Percentiles rank a stretch among this genome's conserved stretches.
Evolutionary conservation across 106 monocot species (phyloP).

Genomic region (Ottelia alismoides): DNA sequence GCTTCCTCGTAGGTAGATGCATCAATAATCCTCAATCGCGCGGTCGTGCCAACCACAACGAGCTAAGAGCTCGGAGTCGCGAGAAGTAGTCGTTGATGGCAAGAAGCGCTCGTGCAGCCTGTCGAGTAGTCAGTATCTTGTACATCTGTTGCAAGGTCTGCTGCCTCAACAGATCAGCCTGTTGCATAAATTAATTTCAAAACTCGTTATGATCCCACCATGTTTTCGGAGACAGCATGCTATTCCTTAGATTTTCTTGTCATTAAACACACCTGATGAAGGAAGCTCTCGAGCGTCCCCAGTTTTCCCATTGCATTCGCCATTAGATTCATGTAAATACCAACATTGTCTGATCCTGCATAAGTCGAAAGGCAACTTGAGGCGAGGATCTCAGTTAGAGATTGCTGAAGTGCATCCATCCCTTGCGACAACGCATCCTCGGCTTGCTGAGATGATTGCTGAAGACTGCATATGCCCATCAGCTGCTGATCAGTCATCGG

Average conservation of each 20-base stretch:
- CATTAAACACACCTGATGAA: conserved; percentile 69
- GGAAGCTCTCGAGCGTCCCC: conserved; percentile 73
- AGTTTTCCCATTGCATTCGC: conserved; percentile 96
- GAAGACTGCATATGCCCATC: conserved; percentile 51
- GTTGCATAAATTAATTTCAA: not conserved
- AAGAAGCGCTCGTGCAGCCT: conserved; percentile 59
- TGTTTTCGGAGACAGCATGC: too few relatives aligned
- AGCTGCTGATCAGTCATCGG: conserved; percentile 84
- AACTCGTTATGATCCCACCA: too few relatives aligned
- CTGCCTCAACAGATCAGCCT: conserved; percentile 77
- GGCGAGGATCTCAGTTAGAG: conserved; percentile 55
- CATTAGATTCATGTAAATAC: conserved; percentile 96
- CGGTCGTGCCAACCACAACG: conserved; percentile 74
- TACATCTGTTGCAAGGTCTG: conserved; percentile 79
- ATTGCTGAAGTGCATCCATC: conserved; percentile 65
- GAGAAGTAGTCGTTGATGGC: conserved; percentile 73
- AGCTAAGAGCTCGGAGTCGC: too few relatives aligned
- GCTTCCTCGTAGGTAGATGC: too few relatives aligned
- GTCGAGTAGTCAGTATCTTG: conserved; percentile 57
- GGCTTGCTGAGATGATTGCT: conserved; percentile 70
- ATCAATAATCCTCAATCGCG: conserved; percentile 38
- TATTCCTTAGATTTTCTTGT: too few relatives aligned
- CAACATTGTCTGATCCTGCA: conserved; percentile 75
- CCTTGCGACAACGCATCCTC: conserved; percentile 91
- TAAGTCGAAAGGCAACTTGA: conserved; percentile 27